These are phyloP conservation scores for Cladosporium sphaerospermum DNA, from an alignment of 2,329 filamentous ascomycete genomes.

Conservation along the genomic window DNA sequence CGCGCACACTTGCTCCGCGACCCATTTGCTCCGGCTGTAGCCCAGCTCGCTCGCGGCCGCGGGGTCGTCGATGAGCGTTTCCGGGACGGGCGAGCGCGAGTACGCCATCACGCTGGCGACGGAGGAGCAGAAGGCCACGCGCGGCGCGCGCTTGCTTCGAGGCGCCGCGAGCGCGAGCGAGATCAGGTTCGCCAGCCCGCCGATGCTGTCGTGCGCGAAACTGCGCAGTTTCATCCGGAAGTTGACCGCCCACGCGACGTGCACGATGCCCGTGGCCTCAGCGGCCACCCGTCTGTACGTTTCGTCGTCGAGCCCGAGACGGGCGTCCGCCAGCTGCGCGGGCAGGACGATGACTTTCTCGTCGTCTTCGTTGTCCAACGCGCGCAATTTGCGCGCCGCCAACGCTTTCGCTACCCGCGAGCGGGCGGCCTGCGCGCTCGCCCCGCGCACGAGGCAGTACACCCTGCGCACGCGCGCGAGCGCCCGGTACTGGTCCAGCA, in stretches of 20 bases:
- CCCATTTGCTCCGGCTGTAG: constrained; percentile 54
- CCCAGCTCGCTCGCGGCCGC: constrained; percentile 44
- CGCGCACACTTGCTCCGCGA: constrained; percentile 50
- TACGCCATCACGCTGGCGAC: constrained; percentile 40
- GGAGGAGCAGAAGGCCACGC: constrained; percentile 48
- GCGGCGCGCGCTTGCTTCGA: constrained; percentile 24
- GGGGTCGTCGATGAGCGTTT: constrained; percentile 38
- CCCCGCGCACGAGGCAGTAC: constrained; percentile 52
- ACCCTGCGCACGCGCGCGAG: constrained; percentile 38
- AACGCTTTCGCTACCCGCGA: constrained; percentile 43
- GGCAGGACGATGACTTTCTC: constrained; percentile 43
- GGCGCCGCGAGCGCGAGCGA: constrained; percentile 35
- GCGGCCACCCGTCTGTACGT: constrained; percentile 38
- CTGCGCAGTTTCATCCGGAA: constrained; percentile 52
- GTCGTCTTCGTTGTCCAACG: constrained; percentile 17
- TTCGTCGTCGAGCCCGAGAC: constrained; percentile 43
- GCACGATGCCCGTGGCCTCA: constrained; percentile 50
- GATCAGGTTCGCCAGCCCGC: constrained; percentile 45
- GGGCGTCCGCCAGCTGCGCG: constrained; percentile 41
- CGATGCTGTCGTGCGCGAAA: constrained; percentile 51
- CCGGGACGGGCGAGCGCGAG: constrained; percentile 31
- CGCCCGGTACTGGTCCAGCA: constrained; percentile 41
- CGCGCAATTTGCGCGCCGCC: constrained; percentile 29
- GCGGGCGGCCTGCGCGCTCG: constrained; percentile 35
- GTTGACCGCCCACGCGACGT: constrained; percentile 61